Conservation (phyloP, 2,329 filamentous ascomycete species). For the Acrocalymma vagum region DNA sequence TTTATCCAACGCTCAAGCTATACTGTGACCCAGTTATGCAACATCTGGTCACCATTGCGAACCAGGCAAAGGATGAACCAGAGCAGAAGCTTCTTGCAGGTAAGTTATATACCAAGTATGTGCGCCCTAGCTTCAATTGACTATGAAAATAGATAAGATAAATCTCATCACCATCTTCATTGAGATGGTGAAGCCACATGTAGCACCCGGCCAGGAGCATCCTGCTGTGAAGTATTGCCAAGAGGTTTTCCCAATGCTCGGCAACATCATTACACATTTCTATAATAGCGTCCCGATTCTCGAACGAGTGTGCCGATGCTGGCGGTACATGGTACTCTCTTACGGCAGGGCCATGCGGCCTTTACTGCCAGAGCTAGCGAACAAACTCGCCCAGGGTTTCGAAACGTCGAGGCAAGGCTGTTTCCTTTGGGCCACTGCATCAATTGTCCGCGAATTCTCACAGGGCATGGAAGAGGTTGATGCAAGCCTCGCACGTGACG, state of each 20-base stretch:
- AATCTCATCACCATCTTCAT: slow-evolving; percentile 93
- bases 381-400: slow-evolving; percentile 88
- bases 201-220: slow-evolving; percentile 75
- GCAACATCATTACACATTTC: slow-evolving; percentile 88
- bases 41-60: slow-evolving; percentile 85
- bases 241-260: slow-evolving; percentile 88
- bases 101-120: slow-evolving; percentile 49
- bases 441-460: slow-evolving; percentile 93
- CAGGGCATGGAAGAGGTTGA: slow-evolving; percentile 88
- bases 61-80: slow-evolving; percentile 82
- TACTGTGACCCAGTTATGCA: slow-evolving; percentile 92
- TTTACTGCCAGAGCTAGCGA: slow-evolving; percentile 83
- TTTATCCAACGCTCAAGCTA: slow-evolving; percentile 86
- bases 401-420: slow-evolving; percentile 87
- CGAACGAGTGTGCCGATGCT: slow-evolving; percentile 92
- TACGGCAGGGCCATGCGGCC: slow-evolving; percentile 91
- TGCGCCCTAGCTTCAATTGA: slow-evolving; percentile 15
- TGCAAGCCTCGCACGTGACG: slow-evolving; percentile 80
- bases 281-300: slow-evolving; percentile 86
- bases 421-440: slow-evolving; percentile 98
- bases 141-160: slow-evolving; percentile 73
- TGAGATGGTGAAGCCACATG: slow-evolving; percentile 77
- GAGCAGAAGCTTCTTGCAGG: slow-evolving; percentile 86
- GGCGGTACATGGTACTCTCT: slow-evolving; percentile 96
- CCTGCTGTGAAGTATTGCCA: slow-evolving; percentile 96